Conservation (phyloP, 2,329 filamentous ascomycete species). For the Claviceps capensis region DNA sequence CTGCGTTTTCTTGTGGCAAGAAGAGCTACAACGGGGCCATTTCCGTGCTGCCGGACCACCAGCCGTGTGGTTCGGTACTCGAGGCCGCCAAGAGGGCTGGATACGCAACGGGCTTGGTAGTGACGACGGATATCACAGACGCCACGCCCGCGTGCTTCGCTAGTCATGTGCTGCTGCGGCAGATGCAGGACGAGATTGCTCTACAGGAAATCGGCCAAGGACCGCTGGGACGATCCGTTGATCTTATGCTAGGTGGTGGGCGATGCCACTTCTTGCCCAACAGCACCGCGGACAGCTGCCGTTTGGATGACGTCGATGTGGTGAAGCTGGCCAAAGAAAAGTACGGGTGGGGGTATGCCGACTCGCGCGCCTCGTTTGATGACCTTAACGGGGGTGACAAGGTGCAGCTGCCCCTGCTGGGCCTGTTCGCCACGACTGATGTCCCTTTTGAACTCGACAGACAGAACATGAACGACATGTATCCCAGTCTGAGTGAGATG, state of each 20-base stretch:
- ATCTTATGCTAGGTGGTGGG: constrained; percentile 86
- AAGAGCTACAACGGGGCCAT: constrained; percentile 99
- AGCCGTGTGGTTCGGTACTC: constrained; percentile 79
- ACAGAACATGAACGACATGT: constrained; percentile 59
- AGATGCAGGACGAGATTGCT: constrained; percentile 81
- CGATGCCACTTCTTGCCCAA: constrained; percentile 89
- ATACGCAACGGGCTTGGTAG: constrained; percentile 85
- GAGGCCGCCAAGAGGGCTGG: constrained; percentile 88
- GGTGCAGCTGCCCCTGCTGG: constrained; percentile 68
- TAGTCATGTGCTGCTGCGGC: constrained; percentile 65
- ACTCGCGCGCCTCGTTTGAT: constrained; percentile 63
- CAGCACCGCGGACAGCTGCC: constrained; percentile 65
- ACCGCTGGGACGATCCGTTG: constrained; percentile 73
- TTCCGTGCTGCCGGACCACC: constrained; percentile 69
- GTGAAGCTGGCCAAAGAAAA: constrained; percentile 58
- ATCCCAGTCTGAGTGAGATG: constrained; percentile 89
- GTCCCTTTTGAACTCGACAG: constrained; percentile 93
- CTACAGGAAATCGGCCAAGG: constrained; percentile 84
- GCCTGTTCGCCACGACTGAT: constrained; percentile 69
- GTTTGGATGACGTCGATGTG: constrained; percentile 65
- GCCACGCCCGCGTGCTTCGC: constrained; percentile 94
- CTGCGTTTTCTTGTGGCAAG: constrained; percentile 79
- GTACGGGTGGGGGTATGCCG: constrained; percentile 66
- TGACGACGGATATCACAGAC: constrained; percentile 89
- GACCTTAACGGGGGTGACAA: constrained; percentile 51